Evolutionary conservation across 2,329 filamentous ascomycete species (phyloP), one percentile per base, ranked within the genome.

Genomic region (Talaromyces sp.): DNA sequence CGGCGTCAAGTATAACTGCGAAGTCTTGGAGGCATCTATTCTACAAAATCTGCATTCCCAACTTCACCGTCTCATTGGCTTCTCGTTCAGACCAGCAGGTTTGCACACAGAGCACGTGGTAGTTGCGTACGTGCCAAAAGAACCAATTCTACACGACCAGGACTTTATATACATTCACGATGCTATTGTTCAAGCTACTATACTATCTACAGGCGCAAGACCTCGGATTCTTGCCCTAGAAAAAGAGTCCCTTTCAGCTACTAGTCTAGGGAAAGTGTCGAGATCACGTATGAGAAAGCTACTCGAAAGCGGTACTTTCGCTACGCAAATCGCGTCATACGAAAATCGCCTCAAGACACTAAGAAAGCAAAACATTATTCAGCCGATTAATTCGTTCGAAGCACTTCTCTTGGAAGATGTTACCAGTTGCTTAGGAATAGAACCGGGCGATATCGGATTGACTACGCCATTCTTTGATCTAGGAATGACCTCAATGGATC

Each of bases 1-100:
- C 61, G 80, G 79, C 0, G 69, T 81, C 55, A 82, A 82, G 24
- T 70, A 75, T 38, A 63, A 61, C 27, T 69, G 75, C 0, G 56
- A 69, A 3, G 76, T 76, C 9, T 65, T 83, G 2, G 75, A 82
- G 49, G 57, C 61, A 1, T 68, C 73, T 0, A 64, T 82, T 2
- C 75, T 81, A 43, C 59, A 73, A 14, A 70, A 71, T 1, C 29
- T 66, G 29, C 66, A 72, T 26, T 21, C 69, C 35, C 61, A 68
- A 64, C 0, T 78, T 65, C 64, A 72, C 68, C 0, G 70, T 38
- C 35, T 38, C 6, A n/a, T 79, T 2, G 73, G 76, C 11, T 84
- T 84, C 70, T 70, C 62, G 1, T 59, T 64, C 32, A 71, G 75
- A 6, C 64, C 51, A 53, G 51, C 14, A 21, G 51, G n/a, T 27